These are phyloP conservation scores for Yamadazyma diospyri DNA, from an alignment of 1,139 yeast species.

Conservation along the genomic window DNA sequence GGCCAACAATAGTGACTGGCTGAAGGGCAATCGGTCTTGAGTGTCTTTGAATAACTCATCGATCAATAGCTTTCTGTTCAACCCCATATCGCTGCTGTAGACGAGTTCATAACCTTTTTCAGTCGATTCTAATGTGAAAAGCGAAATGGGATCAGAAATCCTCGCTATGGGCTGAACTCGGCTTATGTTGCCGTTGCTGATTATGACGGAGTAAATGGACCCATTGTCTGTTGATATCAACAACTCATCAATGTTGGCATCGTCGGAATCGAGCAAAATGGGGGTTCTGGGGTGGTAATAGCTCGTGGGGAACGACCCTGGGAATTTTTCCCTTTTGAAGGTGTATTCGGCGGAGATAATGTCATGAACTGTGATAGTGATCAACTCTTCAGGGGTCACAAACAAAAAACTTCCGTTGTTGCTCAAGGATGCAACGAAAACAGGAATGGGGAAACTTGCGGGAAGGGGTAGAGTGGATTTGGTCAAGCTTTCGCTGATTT, in stretches of 20 bases:
- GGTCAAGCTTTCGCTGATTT: conserved; percentile 19
- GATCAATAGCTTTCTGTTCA: conserved; percentile 27
- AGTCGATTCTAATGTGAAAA: conserved; percentile 26
- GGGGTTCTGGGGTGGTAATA: conserved; percentile 25
- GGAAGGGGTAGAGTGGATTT: conserved; percentile 32
- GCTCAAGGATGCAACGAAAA: conserved; percentile 35
- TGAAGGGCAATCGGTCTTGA: conserved; percentile 14
- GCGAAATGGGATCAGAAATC: conserved; percentile 31
- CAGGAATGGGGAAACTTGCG: conserved; percentile 37
- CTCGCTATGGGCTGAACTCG: conserved; percentile 21
- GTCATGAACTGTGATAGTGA: conserved; percentile 37
- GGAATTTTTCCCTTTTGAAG: conserved; percentile 20
- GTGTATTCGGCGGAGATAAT: conserved; percentile 46
- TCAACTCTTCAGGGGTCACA: conserved; percentile 25
- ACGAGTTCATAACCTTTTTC: conserved; percentile 20
- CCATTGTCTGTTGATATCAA: conserved; percentile 43
- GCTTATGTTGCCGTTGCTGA: conserved; percentile 14
- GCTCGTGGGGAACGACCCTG: conserved; percentile 37
- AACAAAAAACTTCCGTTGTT: conserved; percentile 33
- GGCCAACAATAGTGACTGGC: conserved; percentile 10
- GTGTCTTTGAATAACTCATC: conserved; percentile 13
- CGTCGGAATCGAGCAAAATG: conserved; percentile 12
- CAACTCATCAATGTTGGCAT: conserved; percentile 28
- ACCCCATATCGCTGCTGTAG: conserved; percentile 34
- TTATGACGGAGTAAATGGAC: conserved; percentile 28